Conservation (phyloP, 2,329 filamentous ascomycete species). For the Beauveria medogensis region DNA sequence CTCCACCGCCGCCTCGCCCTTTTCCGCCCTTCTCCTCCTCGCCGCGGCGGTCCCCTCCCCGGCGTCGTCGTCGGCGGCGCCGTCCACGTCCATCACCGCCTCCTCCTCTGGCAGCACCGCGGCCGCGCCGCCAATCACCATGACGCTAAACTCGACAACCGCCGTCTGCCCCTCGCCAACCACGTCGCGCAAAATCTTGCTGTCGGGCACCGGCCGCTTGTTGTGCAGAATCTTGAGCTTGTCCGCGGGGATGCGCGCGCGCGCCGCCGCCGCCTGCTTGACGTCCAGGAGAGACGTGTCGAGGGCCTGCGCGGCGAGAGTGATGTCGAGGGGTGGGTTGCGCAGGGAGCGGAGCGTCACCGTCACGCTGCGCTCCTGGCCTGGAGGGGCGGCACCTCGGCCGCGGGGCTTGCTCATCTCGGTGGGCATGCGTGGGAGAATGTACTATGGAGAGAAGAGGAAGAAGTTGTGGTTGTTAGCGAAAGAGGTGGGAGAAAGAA, state of each 20-base stretch:
- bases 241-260: conserved; percentile 56
- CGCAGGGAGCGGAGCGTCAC: conserved; percentile 69
- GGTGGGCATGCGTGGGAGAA: conserved; percentile 59
- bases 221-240: conserved; percentile 82
- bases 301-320: conserved; percentile 52
- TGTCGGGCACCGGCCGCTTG: conserved; percentile 77
- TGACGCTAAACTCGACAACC: conserved; percentile 77
- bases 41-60: conserved; percentile 1
- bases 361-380: conserved; percentile 43
- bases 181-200: conserved; percentile 69
- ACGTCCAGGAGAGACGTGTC: conserved; percentile 72
- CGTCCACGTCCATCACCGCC: conserved; percentile 22
- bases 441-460: conserved; percentile 44
- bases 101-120: conserved; percentile 32
- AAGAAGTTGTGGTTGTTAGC: background rate
- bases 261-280: conserved; percentile 58
- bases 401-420: conserved; percentile 40
- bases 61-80: conserved; percentile 4
- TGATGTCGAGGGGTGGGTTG: conserved; percentile 62
- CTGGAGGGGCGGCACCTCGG: conserved; percentile 38
- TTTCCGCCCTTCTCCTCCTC: background rate
- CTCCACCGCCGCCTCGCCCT: conserved; percentile 33
- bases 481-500: background rate
- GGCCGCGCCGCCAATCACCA: conserved; percentile 69
- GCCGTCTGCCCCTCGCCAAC: conserved; percentile 40